These are phyloP conservation scores for Aspergillus fumigatus DNA, from an alignment of 2,329 filamentous ascomycete species.

Conservation along the genomic window DNA sequence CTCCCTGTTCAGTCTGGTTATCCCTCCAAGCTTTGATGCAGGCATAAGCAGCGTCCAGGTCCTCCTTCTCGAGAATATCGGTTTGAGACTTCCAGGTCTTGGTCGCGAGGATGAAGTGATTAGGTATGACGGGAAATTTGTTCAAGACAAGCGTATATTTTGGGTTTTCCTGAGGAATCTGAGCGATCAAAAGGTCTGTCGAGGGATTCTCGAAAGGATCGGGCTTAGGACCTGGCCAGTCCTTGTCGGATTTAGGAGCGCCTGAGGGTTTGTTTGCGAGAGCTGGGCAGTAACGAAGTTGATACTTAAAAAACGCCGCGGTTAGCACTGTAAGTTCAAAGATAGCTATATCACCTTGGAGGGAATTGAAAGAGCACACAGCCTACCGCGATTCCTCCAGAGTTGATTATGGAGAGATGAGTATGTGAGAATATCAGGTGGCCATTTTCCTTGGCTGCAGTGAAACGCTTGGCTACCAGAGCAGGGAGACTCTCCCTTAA, in stretches of 20 bases:
- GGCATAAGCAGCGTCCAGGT: slow-evolving; percentile 38
- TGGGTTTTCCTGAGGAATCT: slow-evolving; percentile 32
- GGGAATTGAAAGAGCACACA: not conserved
- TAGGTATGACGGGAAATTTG: slow-evolving; percentile 46
- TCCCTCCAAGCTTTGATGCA: slow-evolving; percentile 40
- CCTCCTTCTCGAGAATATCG: slow-evolving; percentile 39
- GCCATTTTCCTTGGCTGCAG: slow-evolving; percentile 32
- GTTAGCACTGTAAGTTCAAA: not conserved
- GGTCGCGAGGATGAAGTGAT: slow-evolving; percentile 49
- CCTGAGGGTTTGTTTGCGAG: slow-evolving; percentile 42
- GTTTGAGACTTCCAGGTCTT: slow-evolving; percentile 41
- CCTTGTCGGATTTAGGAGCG: slow-evolving; percentile 17
- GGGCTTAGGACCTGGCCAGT: slow-evolving; percentile 25
- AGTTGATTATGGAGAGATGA: slow-evolving; percentile 33
- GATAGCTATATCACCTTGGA: not conserved
- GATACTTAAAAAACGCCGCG: slow-evolving; percentile 30
- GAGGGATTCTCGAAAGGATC: slow-evolving; percentile 45
- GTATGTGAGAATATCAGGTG: slow-evolving; percentile 39
- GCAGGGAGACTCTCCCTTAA: slow-evolving; percentile 32
- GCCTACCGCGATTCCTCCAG: slow-evolving; percentile 32
- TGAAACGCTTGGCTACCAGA: slow-evolving; percentile 34
- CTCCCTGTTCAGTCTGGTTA: slow-evolving; percentile 3
- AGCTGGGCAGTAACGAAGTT: slow-evolving; percentile 47
- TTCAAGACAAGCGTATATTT: slow-evolving; percentile 43
- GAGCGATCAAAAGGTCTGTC: slow-evolving; percentile 38